Evolutionary conservation across 164 flowering plant species (phyloP), one percentile per base, ranked within the genome.

Genomic region (Akebia trifoliata): DNA sequence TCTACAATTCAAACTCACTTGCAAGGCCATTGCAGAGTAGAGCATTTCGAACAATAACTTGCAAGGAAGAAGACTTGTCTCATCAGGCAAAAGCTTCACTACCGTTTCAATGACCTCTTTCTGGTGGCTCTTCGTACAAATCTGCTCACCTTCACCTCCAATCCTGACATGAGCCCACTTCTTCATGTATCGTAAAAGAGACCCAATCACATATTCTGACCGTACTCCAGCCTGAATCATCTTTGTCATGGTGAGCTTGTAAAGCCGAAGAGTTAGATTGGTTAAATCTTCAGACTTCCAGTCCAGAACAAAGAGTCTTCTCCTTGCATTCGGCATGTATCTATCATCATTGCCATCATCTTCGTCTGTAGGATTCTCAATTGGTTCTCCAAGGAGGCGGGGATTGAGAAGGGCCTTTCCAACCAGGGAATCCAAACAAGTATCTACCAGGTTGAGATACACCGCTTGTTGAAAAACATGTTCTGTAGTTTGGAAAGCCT

Each of bases 101-200:
- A 86, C 66, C 6, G 82, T 75, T 61, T 91, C 95, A 39, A 91
- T 69, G 31, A 76, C 78, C 22, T 80, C 82, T 48, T 72, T 72
- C 24, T 60, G 46, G 4, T 69, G 43, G 35, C 59, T 70, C 1
- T 68, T 31, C 32, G 43, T 0, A 18, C 14, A 0, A 18, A 38
- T 22, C 8, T 2, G n/a, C 6, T 37, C 48, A 4, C 11, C 47
- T 21, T 22, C 26, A 46, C 17, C 45, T 9, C 17, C 53, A 20
- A 22, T 20, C 9, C 26, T 20, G 11, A 12, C 34, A 24, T 38
- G 39, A 10, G 31, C 69, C 82, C 86, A 74, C 35, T 60, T 77
- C 28, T 69, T 63, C 0, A 68, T 68, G 37, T 86, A 88, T 5
- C 65, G 71, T 43, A 59, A 76, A 11, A 88, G 58, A 17, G 84